Percentiles rank a stretch among this genome's conserved stretches.
Conservation (phyloP, 179 eudicot species). For the Beta macrorhiza region DNA sequence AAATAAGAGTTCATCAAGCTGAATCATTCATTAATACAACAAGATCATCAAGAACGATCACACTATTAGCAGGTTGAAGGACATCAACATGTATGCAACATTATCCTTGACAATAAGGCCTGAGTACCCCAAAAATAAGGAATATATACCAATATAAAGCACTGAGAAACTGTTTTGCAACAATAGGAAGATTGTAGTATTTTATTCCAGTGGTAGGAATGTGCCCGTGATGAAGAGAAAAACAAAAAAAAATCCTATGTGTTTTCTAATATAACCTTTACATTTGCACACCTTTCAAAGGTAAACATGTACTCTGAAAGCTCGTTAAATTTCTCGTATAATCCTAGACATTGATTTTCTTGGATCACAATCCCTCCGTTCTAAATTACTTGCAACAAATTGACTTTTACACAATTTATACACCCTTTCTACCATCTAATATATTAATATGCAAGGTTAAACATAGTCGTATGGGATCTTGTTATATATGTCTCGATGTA, state of each 20-base stretch:
- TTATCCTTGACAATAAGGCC: background rate
- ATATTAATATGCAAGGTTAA: no score
- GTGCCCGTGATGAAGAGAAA: background rate
- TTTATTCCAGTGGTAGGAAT: background rate
- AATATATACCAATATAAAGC: background rate
- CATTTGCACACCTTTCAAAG: no score
- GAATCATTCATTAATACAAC: background rate
- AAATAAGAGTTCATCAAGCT: conserved; percentile 6
- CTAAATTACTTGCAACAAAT: no score
- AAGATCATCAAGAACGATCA: background rate
- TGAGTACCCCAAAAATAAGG: background rate
- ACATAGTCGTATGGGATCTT: no score
- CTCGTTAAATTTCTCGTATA: no score
- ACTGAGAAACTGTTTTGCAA: background rate
- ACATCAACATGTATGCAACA: conserved; percentile 1
- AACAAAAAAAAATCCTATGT: background rate
- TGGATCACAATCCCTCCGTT: no score
- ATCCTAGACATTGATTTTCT: no score
- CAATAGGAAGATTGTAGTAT: background rate
- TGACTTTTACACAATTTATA: no score
- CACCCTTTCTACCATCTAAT: no score
- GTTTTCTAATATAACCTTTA: no score
- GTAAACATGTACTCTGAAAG: no score
- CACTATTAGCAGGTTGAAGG: background rate
- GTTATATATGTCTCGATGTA: no score